These are phyloP conservation scores for Peterozyma xylosa DNA, from an alignment of 805 yeast genomes.

Conservation along the genomic window DNA sequence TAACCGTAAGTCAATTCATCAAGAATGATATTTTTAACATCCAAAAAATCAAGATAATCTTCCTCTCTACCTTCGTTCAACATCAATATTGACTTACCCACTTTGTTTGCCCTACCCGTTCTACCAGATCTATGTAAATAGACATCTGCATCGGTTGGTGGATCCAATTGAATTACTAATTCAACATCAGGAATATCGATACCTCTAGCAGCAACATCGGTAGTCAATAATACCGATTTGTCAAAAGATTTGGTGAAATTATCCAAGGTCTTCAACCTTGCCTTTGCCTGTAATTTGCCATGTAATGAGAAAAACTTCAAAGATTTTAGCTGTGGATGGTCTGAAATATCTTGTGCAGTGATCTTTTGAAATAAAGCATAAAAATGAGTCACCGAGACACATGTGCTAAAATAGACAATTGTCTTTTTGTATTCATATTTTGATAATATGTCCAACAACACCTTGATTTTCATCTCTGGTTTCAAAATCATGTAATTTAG, in stretches of 20 bases:
- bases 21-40: conserved; percentile 45
- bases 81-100: conserved; percentile 73
- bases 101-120: conserved; percentile 86
- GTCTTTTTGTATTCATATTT: conserved; percentile 62
- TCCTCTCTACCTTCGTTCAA: conserved; percentile 71
- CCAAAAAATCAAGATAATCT: conserved; percentile 74
- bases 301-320: conserved; percentile 66
- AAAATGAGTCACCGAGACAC: conserved; percentile 75
- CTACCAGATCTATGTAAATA: conserved; percentile 93
- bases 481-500: conserved; percentile 53
- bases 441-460: conserved; percentile 44
- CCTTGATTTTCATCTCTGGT: conserved; percentile 55
- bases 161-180: conserved; percentile 86
- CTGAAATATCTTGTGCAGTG: conserved; percentile 14
- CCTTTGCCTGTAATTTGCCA: conserved; percentile 80
- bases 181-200: conserved; percentile 94
- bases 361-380: conserved; percentile 46
- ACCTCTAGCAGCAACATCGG: conserved; percentile 99
- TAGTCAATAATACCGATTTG: conserved; percentile 70
- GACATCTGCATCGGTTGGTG: conserved; percentile 89
- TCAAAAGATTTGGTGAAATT: conserved; percentile 43
- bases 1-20: conserved; percentile 22
- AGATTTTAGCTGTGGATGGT: conserved; percentile 11
- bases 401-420: conserved; percentile 90
- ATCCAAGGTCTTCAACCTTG: conserved; percentile 67